These are phyloP conservation scores for Camellia sinensis DNA, from an alignment of 148 eudicot species.

Conservation along the genomic window DNA sequence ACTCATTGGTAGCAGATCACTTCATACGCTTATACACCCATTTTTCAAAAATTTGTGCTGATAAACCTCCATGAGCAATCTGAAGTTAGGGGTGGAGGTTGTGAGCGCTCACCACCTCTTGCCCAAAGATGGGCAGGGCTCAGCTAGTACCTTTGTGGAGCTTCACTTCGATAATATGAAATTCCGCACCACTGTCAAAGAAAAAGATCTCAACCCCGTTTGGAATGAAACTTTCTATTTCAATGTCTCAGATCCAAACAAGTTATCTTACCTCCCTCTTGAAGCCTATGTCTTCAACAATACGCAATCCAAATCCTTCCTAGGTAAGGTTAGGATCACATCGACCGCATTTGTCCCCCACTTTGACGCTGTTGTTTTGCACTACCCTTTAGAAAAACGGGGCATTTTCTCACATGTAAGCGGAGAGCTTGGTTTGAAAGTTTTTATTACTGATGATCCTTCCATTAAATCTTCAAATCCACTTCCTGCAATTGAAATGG, in stretches of 20 bases:
- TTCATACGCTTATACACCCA: neutral
- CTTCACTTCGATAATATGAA: constrained; percentile 66
- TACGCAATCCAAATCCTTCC: constrained; percentile 41
- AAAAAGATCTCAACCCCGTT: constrained; percentile 65
- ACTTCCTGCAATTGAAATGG: constrained; percentile 35
- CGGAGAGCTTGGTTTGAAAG: constrained; percentile 81
- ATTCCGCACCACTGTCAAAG: constrained; percentile 64
- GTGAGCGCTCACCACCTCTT: constrained; percentile 64
- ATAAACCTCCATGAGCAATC: constrained; percentile 38
- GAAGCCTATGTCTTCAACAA: constrained; percentile 64
- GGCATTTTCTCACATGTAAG: constrained; percentile 56
- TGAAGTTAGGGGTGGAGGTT: constrained; percentile 87
- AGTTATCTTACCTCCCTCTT: constrained; percentile 47
- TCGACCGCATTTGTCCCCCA: constrained; percentile 70
- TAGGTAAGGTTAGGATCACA: constrained; percentile 60
- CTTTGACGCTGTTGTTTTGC: constrained; percentile 57
- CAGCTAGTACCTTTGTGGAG: constrained; percentile 67
- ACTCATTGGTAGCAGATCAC: neutral
- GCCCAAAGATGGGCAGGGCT: constrained; percentile 70
- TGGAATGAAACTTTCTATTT: constrained; percentile 86
- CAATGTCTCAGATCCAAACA: constrained; percentile 55
- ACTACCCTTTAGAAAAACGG: constrained; percentile 72
- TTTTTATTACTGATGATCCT: constrained; percentile 59
- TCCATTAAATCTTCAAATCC: constrained; percentile 38
- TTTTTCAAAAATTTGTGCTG: neutral